Percentiles rank a stretch among this genome's conserved stretches.
These are phyloP conservation scores for Apiotrichum laibachii DNA, from an alignment of 1,284 basidiomycete genomes.

Conservation along the genomic window DNA sequence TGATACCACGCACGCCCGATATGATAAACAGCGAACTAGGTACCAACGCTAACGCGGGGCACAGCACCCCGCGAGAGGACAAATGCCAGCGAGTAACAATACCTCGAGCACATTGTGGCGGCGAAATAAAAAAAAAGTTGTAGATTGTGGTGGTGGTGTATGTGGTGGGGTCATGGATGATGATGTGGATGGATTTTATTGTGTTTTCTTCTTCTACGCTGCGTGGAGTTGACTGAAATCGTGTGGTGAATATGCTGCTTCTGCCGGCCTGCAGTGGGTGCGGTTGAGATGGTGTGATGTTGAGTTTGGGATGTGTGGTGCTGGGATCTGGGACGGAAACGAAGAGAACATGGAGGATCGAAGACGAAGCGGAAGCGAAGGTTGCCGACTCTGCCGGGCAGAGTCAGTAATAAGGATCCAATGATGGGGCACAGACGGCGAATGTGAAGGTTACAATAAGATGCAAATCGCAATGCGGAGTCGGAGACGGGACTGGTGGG, in stretches of 20 bases:
- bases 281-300: too few relatives aligned
- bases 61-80: too few relatives aligned
- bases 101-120: neutral
- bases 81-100: neutral
- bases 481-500: neutral
- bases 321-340: neutral
- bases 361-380: too few relatives aligned
- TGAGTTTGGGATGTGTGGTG: neutral
- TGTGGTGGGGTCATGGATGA: neutral
- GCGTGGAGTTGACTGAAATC: neutral
- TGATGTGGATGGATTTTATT: neutral
- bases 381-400: too few relatives aligned
- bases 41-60: too few relatives aligned
- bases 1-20: neutral
- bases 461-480: slow-evolving; percentile 7
- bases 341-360: neutral
- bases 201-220: too few relatives aligned
- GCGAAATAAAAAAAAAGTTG: neutral
- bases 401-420: neutral
- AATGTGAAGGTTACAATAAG: neutral
- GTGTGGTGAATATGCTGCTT: too few relatives aligned
- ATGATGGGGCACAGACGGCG: neutral
- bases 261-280: too few relatives aligned
- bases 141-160: neutral
- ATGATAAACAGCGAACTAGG: neutral